Conservation (phyloP, 2,329 filamentous ascomycete genomes). For the Ophiostoma perfectum region DNA sequence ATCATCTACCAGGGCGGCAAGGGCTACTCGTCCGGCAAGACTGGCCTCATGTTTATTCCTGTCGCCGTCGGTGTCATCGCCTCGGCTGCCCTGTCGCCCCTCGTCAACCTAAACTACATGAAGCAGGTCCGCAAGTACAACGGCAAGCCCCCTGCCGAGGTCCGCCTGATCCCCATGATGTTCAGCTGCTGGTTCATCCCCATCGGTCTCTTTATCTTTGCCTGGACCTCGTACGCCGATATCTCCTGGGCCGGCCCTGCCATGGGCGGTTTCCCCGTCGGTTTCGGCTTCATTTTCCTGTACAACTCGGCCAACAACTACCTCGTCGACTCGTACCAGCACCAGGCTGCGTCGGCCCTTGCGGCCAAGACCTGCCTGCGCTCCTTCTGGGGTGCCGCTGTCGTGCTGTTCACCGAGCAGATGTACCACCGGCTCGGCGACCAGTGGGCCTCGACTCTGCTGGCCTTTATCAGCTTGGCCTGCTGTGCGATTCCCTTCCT, state of each 20-base stretch:
- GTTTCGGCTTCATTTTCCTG: slow-evolving; percentile 77
- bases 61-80: slow-evolving; percentile 65
- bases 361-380: slow-evolving; percentile 77
- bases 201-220: slow-evolving; percentile 46
- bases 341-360: slow-evolving; percentile 73
- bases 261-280: slow-evolving; percentile 65
- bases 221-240: slow-evolving; percentile 57
- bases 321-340: slow-evolving; percentile 58
- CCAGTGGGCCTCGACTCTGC: slow-evolving; percentile 68
- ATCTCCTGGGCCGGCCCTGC: slow-evolving; percentile 67
- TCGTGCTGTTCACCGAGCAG: slow-evolving; percentile 74
- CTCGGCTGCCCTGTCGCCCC: slow-evolving; percentile 61
- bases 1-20: slow-evolving; percentile 75
- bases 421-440: slow-evolving; percentile 70
- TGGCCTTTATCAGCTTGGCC: slow-evolving; percentile 67
- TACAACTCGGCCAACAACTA: slow-evolving; percentile 77
- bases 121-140: slow-evolving; percentile 55
- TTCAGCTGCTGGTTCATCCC: slow-evolving; percentile 65
- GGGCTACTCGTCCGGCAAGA: slow-evolving; percentile 66
- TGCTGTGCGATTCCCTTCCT: slow-evolving; percentile 79
- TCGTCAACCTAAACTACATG: slow-evolving; percentile 79
- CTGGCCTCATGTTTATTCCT: slow-evolving; percentile 83
- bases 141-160: slow-evolving; percentile 70
- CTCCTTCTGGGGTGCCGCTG: slow-evolving; percentile 71
- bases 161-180: slow-evolving; percentile 79